Conservation (phyloP, 495 filamentous ascomycete species). For the Aspergillus panamensis region DNA sequence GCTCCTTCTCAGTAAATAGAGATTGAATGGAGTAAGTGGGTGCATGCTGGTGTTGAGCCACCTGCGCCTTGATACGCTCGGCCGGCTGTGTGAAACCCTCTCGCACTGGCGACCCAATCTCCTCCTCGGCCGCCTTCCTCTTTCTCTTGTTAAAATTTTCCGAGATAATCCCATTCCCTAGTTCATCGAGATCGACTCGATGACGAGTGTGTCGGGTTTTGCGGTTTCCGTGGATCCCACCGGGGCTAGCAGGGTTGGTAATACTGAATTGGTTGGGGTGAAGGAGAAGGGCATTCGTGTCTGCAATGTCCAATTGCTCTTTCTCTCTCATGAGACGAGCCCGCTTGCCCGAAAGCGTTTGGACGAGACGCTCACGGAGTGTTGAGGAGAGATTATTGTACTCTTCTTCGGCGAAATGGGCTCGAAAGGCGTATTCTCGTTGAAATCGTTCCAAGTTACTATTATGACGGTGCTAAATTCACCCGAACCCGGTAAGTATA, state of each 20-base stretch:
- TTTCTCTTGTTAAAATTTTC: constrained; percentile 68
- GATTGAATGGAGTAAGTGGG: constrained; percentile 77
- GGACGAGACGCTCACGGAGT: constrained; percentile 78
- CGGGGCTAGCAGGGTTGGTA: constrained; percentile 73
- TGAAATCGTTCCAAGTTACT: constrained; percentile 40
- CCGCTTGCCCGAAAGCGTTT: constrained; percentile 71
- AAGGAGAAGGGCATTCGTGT: constrained; percentile 80
- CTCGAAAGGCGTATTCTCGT: constrained; percentile 46
- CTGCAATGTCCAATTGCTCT: constrained; percentile 81
- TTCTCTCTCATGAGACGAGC: constrained; percentile 79
- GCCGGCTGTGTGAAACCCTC: constrained; percentile 50
- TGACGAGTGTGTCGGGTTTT: constrained; percentile 81
- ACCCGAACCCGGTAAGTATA: not conserved
- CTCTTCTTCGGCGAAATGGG: constrained; percentile 77
- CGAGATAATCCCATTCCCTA: constrained; percentile 58
- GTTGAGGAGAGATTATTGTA: constrained; percentile 71
- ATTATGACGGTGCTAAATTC: constrained; percentile 39
- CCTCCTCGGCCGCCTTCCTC: constrained; percentile 66
- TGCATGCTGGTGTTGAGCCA: constrained; percentile 40
- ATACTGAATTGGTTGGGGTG: constrained; percentile 92
- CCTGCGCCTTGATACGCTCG: constrained; percentile 40
- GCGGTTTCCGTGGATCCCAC: constrained; percentile 73
- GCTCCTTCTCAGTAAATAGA: constrained; percentile 92
- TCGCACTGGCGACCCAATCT: constrained; percentile 66
- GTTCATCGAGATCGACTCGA: constrained; percentile 74